Conservation (phyloP, 352 stramenopile genomes). For the Lagenidium giganteum region DNA sequence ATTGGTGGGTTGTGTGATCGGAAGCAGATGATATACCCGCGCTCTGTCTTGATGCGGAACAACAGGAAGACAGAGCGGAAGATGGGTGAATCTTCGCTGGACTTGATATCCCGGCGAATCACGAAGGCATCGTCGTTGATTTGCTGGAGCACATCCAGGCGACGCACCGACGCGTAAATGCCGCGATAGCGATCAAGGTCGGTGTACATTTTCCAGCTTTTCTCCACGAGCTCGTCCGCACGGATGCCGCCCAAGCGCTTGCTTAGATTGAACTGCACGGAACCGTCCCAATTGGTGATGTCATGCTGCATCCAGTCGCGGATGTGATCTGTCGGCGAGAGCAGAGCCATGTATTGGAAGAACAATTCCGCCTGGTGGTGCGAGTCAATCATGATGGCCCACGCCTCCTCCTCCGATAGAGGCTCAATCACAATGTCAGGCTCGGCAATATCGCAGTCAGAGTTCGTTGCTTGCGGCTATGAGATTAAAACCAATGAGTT, state of each 20-base stretch:
- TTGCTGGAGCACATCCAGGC: constrained; percentile 54
- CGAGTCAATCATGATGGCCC: constrained; percentile 50
- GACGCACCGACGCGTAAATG: constrained; percentile 60
- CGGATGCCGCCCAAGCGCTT: constrained; percentile 39
- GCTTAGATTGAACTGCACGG: constrained; percentile 58
- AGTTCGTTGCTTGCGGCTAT: no score
- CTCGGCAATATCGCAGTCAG: no score
- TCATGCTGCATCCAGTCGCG: constrained; percentile 58
- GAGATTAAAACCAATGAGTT: no score
- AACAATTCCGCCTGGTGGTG: constrained; percentile 47
- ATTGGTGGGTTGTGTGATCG: constrained; percentile 40
- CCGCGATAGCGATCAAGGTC: constrained; percentile 56
- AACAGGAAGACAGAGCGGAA: constrained; percentile 59
- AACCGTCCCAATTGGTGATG: constrained; percentile 39
- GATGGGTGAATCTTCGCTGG: constrained; percentile 33
- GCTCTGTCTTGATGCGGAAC: constrained; percentile 32
- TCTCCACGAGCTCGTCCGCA: constrained; percentile 41
- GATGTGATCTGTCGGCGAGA: constrained; percentile 13
- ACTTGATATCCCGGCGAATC: constrained; percentile 50
- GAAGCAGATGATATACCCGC: constrained; percentile 47
- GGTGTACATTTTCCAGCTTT: constrained; percentile 63
- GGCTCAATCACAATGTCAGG: no score
- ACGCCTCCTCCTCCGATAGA: constrained; percentile 25
- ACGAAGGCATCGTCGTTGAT: constrained; percentile 61
- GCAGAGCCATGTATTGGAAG: constrained; percentile 37